These are phyloP conservation scores for Linnemannia hyalina DNA, from an alignment of 192 early-diverging fungal genomes.

Conservation along the genomic window DNA sequence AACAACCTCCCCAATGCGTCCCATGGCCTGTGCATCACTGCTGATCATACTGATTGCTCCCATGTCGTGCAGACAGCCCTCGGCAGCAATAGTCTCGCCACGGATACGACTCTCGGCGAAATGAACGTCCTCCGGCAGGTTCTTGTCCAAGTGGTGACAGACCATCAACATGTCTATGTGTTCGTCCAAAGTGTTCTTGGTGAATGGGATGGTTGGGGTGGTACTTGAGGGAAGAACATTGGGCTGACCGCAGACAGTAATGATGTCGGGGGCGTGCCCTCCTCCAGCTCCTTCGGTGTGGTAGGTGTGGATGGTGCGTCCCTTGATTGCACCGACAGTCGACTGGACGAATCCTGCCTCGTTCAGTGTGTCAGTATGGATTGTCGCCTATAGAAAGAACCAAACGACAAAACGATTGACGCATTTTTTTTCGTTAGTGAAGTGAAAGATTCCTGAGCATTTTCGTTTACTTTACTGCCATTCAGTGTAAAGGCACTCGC, in stretches of 20 bases:
- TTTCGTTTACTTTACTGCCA: background rate
- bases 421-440: background rate
- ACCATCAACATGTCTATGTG: slow-evolving; percentile 99
- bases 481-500: background rate
- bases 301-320: slow-evolving; percentile 95
- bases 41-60: slow-evolving; percentile 96
- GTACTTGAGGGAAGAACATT: slow-evolving; percentile 96
- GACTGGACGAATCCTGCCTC: slow-evolving; percentile 97
- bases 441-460: slow-evolving; percentile 21
- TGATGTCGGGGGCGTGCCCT: slow-evolving; percentile 92
- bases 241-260: slow-evolving; percentile 79
- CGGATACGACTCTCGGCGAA: slow-evolving; percentile 98
- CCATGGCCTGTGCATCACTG: slow-evolving; percentile 97
- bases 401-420: background rate
- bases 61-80: slow-evolving; percentile 95
- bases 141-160: slow-evolving; percentile 95
- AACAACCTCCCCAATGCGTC: slow-evolving; percentile 94
- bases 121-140: slow-evolving; percentile 95
- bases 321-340: slow-evolving; percentile 90
- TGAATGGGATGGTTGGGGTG: slow-evolving; percentile 96
- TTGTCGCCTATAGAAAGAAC: slow-evolving; percentile 73
- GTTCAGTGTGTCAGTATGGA: slow-evolving; percentile 98
- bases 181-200: slow-evolving; percentile 96
- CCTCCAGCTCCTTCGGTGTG: slow-evolving; percentile 98
- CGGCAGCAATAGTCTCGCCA: slow-evolving; percentile 97